These are phyloP conservation scores for Haplographium delicatum DNA, from an alignment of 495 filamentous ascomycete genomes.

Conservation along the genomic window DNA sequence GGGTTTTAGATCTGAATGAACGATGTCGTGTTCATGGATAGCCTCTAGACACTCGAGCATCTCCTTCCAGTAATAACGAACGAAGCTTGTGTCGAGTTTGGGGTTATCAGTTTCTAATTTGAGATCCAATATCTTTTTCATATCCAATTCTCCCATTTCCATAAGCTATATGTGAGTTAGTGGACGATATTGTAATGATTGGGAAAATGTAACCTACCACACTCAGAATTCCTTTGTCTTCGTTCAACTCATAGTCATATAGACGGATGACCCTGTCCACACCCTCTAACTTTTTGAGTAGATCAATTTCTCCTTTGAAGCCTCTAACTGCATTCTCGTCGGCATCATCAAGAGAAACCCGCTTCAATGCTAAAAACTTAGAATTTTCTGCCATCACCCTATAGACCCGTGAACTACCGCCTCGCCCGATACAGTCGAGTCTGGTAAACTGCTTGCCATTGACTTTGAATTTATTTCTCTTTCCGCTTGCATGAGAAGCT, in stretches of 20 bases:
- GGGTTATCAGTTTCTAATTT: slow-evolving; percentile 68
- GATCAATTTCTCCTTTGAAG: slow-evolving; percentile 95
- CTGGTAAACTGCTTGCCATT: slow-evolving; percentile 89
- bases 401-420: slow-evolving; percentile 90
- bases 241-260: slow-evolving; percentile 90
- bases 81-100: slow-evolving; percentile 78
- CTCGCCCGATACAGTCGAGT: slow-evolving; percentile 83
- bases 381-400: slow-evolving; percentile 95
- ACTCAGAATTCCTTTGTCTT: slow-evolving; percentile 77
- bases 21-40: slow-evolving; percentile 83
- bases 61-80: slow-evolving; percentile 97
- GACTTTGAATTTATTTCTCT: slow-evolving; percentile 72
- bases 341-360: slow-evolving; percentile 84
- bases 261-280: slow-evolving; percentile 85
- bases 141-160: slow-evolving; percentile 95
- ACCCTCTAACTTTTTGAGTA: slow-evolving; percentile 73
- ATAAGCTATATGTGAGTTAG: slow-evolving; percentile 55
- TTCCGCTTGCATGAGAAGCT: slow-evolving; percentile 48
- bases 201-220: slow-evolving; percentile 50
- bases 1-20: slow-evolving; percentile 94
- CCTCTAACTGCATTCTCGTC: slow-evolving; percentile 78
- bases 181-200: not conserved
- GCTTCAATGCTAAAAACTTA: slow-evolving; percentile 89
- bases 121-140: slow-evolving; percentile 77
- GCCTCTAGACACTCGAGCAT: slow-evolving; percentile 94